Evolutionary conservation across 2,329 filamentous ascomycete species (phyloP), one percentile per base, ranked within the genome.

Genomic region (Alternaria brassicae): DNA sequence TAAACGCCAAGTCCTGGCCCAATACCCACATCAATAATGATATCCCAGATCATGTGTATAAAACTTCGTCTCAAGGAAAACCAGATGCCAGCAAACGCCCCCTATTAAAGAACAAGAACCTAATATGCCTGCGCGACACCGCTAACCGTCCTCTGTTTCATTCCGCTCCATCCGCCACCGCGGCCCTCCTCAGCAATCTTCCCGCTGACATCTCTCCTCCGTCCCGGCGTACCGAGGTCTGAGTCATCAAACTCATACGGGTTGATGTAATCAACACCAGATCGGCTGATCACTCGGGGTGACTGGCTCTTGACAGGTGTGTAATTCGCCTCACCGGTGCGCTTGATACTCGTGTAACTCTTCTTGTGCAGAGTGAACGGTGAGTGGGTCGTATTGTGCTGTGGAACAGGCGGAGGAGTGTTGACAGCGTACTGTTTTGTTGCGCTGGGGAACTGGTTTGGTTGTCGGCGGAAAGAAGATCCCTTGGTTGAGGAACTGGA

Each of bases 121-220:
- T 34, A 58, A 39, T 36, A 58, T 49, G 56, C 56, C 10, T 53
- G 71, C 9, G 68, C 71, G 41, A 75, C 71, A 58, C 71, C 80
- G 68, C 76, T 81, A 12, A 79, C 73, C 59, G 80, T 82, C 65
- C 81, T 72, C 54, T 76, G 71, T 25, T 68, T 72, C 55, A 79
- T 69, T 39, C 67, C 63, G 32, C 75, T 73, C 66, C 75, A 76
- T 23, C 73, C 60, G 5, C 72, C 75, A 4, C 74, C 86, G 45
- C 84, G 79, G 2, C 90, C 90, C 73, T 93, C 91, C 74, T 93
- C 90, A 0, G 84, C 89, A 55, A 88, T 77, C 80, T 90, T 91
- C 1, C 90, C 91, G 72, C 89, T 92, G 2, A 91, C 89, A 61
- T 89, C 87, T 51, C 71, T 52, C 59, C 74, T 61, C 44, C 72